Conservation (phyloP, 2,329 filamentous ascomycete genomes). For the Trichoderma koningii region DNA sequence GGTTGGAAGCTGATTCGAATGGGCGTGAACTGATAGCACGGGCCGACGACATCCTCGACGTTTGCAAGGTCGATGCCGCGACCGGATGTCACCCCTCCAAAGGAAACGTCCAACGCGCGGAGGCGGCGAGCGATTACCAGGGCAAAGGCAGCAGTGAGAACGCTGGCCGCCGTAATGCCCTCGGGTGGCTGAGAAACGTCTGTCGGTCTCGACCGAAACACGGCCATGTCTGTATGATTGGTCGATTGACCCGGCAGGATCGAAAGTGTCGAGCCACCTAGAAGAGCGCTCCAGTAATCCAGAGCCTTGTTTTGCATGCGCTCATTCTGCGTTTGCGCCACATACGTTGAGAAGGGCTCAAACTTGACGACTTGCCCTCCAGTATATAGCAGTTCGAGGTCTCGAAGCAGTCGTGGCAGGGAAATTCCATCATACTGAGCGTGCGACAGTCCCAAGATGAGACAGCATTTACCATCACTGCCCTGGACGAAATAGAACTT, state of each 20-base stretch:
- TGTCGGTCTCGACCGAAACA: not conserved
- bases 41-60: slow-evolving; percentile 35
- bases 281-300: not conserved
- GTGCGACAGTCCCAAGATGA: slow-evolving; percentile 43
- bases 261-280: not conserved
- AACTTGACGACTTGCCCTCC: not conserved
- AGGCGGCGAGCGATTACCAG: slow-evolving; percentile 33
- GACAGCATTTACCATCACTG: not conserved
- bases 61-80: slow-evolving; percentile 32
- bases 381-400: not conserved
- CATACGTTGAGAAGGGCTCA: not conserved
- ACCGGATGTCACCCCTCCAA: slow-evolving; percentile 36
- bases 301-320: not conserved
- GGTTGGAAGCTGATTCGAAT: slow-evolving; percentile 34
- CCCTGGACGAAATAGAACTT: not conserved
- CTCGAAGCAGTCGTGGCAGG: slow-evolving; percentile 45
- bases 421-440: slow-evolving; percentile 54
- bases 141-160: slow-evolving; percentile 37
- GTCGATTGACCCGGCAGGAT: not conserved
- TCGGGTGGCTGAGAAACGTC: slow-evolving; percentile 23
- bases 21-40: slow-evolving; percentile 38
- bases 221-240: not conserved
- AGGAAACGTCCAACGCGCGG: slow-evolving; percentile 32
- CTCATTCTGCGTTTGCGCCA: not conserved
- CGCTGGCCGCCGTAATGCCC: slow-evolving; percentile 34